phyloP scores from a whole-genome alignment of 345 rosid species.

The Aquilaria malaccensis region DNA sequence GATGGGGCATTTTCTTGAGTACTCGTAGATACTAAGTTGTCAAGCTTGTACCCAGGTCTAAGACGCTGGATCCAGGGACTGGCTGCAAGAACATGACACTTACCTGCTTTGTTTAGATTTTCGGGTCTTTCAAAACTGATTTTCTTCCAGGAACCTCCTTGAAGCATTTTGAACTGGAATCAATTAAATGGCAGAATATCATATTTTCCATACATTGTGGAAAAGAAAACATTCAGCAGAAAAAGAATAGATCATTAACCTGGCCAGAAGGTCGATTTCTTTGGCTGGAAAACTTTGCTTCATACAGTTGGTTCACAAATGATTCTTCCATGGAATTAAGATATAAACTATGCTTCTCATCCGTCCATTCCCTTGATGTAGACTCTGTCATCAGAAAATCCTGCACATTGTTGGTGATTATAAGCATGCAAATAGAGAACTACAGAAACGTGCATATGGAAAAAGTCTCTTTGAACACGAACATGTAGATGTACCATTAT shows the following conservation, averaged over 20 bases:
- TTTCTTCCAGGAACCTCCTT: slow-evolving; percentile 63
- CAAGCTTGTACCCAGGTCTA: slow-evolving; percentile 26
- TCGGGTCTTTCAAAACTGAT: slow-evolving; percentile 45
- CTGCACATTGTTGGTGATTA: slow-evolving; percentile 15
- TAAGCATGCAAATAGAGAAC: no score
- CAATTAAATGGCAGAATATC: slow-evolving; percentile 7
- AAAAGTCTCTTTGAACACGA: no score
- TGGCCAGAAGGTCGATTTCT: slow-evolving; percentile 39
- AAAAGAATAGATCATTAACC: slow-evolving; percentile 31
- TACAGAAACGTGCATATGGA: no score
- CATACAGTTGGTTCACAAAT: slow-evolving; percentile 67
- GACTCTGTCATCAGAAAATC: slow-evolving; percentile 29
- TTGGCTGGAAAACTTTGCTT: slow-evolving; percentile 31
- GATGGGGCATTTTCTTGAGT: slow-evolving; percentile 18
- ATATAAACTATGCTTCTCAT: slow-evolving; percentile 84
- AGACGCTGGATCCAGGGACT: slow-evolving; percentile 71
- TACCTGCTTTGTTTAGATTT: slow-evolving; percentile 17
- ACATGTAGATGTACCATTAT: no score
- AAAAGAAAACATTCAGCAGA: not conserved
- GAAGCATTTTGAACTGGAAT: slow-evolving; percentile 64
- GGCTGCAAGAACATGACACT: slow-evolving; percentile 24
- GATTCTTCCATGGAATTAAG: slow-evolving; percentile 91
- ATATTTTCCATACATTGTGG: not conserved
- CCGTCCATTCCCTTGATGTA: slow-evolving; percentile 59
- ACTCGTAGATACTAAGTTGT: slow-evolving; percentile 5